These are phyloP conservation scores for Tuber calosporum DNA, from an alignment of 495 filamentous ascomycete species.

Conservation along the genomic window DNA sequence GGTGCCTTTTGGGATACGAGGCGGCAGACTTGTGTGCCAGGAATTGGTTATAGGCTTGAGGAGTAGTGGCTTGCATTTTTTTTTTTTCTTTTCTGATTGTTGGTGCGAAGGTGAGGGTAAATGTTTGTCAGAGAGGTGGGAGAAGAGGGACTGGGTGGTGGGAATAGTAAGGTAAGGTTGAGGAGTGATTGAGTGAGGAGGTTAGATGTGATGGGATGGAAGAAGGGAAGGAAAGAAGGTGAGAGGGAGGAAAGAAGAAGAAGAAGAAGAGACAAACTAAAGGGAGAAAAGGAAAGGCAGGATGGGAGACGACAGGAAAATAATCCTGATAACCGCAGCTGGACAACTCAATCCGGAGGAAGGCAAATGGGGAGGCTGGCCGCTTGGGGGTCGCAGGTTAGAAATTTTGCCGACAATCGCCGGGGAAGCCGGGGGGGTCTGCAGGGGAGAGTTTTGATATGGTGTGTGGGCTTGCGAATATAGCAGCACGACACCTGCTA, in stretches of 20 bases:
- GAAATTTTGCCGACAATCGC: slow-evolving; percentile 24
- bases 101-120: neutral
- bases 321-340: slow-evolving; percentile 6
- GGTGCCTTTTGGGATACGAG: slow-evolving; percentile 26
- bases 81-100: neutral
- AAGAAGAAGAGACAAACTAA: slow-evolving; percentile 8
- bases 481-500: neutral
- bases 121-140: slow-evolving; percentile 1
- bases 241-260: slow-evolving; percentile 10
- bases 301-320: slow-evolving; percentile 12
- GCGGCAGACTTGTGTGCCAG: slow-evolving; percentile 30
- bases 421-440: slow-evolving; percentile 23
- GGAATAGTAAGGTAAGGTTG: neutral
- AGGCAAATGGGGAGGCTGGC: slow-evolving; percentile 33
- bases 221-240: slow-evolving; percentile 15
- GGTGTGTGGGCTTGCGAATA: neutral
- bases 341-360: slow-evolving; percentile 17
- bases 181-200: slow-evolving; percentile 6
- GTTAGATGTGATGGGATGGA: slow-evolving; percentile 3
- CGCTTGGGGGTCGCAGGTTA: slow-evolving; percentile 18
- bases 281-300: slow-evolving; percentile 19
- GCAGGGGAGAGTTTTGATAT: slow-evolving; percentile 23
- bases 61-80: neutral
- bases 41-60: slow-evolving; percentile 20
- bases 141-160: neutral